Base-by-base conservation (phyloP, 305 asterid genomes). In the Petunia hybrid region DNA sequence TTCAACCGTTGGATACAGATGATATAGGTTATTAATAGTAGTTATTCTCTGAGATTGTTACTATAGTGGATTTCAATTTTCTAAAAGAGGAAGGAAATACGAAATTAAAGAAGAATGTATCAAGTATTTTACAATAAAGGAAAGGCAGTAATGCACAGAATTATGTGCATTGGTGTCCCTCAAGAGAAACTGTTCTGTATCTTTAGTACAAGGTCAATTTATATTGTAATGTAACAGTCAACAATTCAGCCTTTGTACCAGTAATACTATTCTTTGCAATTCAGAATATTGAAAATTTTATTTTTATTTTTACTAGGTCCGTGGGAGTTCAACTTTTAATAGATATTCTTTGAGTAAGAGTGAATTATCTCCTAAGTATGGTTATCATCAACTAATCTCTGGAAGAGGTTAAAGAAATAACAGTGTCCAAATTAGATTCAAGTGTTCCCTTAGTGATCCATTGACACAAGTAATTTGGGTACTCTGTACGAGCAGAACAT, bases 1-100 rank as follows among this genome's bases (percentile, higher is more conserved):
- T 81, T 31, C 83, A 80, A 43, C 87, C 87, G 8, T 55, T 55
- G 7, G 46, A 62, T 65, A 5, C 13, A 4, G 31, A 64, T 53
- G 31, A 51, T 38, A 69, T n/a, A 43, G 69, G 13, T n/a, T 45
- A 70, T 38, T 70, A 22, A 8, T 16, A 5, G 22, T 5, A 35
- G 8, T 70, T 43, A 13, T 79, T 48, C 66, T 13, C 39, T 36
- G 45, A 22, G 69, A 41, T 43, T 9, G 39, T 38, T 59, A 5
- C 8, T 59, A 10, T 16, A 55, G 16, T 41, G 40, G 16, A 35
- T 66, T 55, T 22, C 56, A 63, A 14, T 4, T 51, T 53, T 51
- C 55, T 39, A 45, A 1, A 59, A 77, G 2, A 39, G 9, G 12
- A 63, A 38, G 43, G 45, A 39, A 51, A 51, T 5, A 42, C 14